These are phyloP conservation scores for Talaromyces marneffei DNA, from an alignment of 2,329 filamentous ascomycete species.

Conservation along the genomic window DNA sequence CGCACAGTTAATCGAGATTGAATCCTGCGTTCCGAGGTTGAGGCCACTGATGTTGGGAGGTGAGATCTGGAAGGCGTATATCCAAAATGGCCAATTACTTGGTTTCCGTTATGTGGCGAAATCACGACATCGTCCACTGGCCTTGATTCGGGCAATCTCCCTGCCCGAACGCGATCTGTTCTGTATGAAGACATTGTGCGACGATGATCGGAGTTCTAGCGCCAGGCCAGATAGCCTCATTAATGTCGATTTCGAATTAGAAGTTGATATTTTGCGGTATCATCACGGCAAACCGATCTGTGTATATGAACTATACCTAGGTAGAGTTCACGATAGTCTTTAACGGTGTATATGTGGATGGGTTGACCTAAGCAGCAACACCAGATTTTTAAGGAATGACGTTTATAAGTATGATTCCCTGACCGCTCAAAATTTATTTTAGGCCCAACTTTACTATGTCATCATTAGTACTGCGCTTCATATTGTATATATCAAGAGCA, in stretches of 20 bases:
- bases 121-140: conserved; percentile 22
- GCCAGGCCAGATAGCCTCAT: conserved; percentile 23
- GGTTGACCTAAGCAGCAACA: not conserved
- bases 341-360: not conserved
- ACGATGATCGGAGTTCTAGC: conserved; percentile 22
- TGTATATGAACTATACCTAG: conserved; percentile 6
- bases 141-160: conserved; percentile 24
- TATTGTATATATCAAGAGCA: conserved; percentile 1
- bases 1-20: conserved; percentile 26
- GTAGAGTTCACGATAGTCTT: not conserved
- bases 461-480: not conserved
- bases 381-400: not conserved
- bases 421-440: not conserved
- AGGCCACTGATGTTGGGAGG: conserved; percentile 22
- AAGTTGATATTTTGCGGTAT: conserved; percentile 12
- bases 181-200: conserved; percentile 35
- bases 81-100: conserved; percentile 18
- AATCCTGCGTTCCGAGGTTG: conserved; percentile 21
- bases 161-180: conserved; percentile 27
- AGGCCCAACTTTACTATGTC: not conserved
- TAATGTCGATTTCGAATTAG: not conserved
- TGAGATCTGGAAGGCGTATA: conserved; percentile 23
- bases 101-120: conserved; percentile 20
- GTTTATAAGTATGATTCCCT: conserved; percentile 2
- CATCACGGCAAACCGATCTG: conserved; percentile 28